Conservation (phyloP, 2,329 filamentous ascomycete species). For the Colletotrichum abscissum region DNA sequence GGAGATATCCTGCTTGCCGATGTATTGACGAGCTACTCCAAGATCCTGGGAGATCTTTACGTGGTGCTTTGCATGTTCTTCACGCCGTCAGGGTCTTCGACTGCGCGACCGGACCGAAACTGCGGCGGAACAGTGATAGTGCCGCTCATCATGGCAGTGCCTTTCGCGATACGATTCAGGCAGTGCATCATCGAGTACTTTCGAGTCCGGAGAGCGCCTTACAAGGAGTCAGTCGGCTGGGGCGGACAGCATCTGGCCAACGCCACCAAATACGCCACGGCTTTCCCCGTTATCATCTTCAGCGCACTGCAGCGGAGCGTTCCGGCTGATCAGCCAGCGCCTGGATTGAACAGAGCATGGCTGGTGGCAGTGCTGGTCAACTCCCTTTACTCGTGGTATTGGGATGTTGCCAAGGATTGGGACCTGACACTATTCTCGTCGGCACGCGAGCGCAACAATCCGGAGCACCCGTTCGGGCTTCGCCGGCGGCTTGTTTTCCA, state of each 20-base stretch:
- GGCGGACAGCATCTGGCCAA: conserved; percentile 92
- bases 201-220: conserved; percentile 72
- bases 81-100: conserved; percentile 75
- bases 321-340: conserved; percentile 51
- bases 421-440: conserved; percentile 85
- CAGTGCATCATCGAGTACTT: conserved; percentile 92
- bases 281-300: conserved; percentile 90
- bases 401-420: conserved; percentile 98
- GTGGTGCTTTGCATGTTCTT: conserved; percentile 94
- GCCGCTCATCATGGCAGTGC: conserved; percentile 85
- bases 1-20: conserved; percentile 94
- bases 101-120: conserved; percentile 80
- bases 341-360: conserved; percentile 69
- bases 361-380: conserved; percentile 81
- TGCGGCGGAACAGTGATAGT: conserved; percentile 85
- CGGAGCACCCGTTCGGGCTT: conserved; percentile 80
- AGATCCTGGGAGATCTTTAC: conserved; percentile 90
- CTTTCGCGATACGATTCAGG: conserved; percentile 86
- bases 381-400: conserved; percentile 96
- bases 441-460: conserved; percentile 65
- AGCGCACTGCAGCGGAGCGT: conserved; percentile 77
- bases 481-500: conserved; percentile 80
- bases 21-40: conserved; percentile 93
- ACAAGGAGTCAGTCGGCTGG: conserved; percentile 71
- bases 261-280: conserved; percentile 92